A percentile compares a stretch with the other conserved stretches of the same genome.
Conservation (phyloP, 176 grass and related monocot species). For the Aegilops bicornis region DNA sequence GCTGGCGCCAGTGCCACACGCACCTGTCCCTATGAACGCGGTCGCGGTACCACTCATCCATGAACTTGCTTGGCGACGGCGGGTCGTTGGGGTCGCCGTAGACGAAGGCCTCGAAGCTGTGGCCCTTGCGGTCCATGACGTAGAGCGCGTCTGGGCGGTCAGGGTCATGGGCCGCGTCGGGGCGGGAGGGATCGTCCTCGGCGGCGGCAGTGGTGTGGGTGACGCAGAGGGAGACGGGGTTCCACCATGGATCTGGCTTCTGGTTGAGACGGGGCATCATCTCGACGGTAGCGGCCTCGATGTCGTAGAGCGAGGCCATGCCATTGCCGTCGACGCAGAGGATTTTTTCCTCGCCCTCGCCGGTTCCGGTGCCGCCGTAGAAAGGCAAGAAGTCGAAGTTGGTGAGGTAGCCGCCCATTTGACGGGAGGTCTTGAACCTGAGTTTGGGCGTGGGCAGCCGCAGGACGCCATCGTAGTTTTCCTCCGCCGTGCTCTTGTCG, state of each 20-base stretch:
- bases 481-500: background rate
- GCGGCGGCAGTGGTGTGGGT: background rate
- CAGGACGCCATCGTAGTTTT: background rate
- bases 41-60: no score
- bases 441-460: background rate
- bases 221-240: background rate
- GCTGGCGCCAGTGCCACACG: background rate
- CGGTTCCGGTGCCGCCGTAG: no score
- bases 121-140: background rate
- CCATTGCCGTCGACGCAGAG: background rate
- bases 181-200: no score
- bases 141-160: background rate
- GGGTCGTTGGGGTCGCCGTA: background rate
- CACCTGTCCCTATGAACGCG: no score
- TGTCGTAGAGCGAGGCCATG: background rate
- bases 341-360: background rate
- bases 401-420: background rate
- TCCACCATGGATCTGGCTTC: background rate
- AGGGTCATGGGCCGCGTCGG: background rate
- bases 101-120: background rate
- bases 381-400: background rate
- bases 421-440: background rate
- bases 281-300: background rate
- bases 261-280: background rate
- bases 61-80: no score